Percentiles rank a stretch among this genome's conserved stretches.
Conservation (phyloP, 2,329 filamentous ascomycete species). For the Botrytis elliptica region DNA sequence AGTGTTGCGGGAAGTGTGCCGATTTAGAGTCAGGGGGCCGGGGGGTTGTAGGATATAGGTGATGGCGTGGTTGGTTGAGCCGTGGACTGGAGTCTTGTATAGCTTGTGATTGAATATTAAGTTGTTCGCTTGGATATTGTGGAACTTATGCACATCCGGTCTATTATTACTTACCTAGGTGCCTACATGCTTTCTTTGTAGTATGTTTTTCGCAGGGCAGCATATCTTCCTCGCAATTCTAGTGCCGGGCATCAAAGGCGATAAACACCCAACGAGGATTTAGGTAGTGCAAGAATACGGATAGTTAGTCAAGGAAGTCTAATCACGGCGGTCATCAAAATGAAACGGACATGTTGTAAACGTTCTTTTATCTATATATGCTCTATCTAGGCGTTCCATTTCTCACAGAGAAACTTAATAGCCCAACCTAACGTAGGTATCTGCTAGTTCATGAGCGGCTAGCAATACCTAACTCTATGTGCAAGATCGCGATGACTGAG, state of each 20-base stretch:
- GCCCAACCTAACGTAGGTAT: background rate
- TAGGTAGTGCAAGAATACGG: background rate
- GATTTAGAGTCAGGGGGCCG: constrained; percentile 38
- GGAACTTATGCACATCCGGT: background rate
- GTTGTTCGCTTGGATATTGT: background rate
- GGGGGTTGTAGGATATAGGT: background rate
- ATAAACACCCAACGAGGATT: background rate
- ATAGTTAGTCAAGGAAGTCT: background rate
- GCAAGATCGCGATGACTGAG: background rate
- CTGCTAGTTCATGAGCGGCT: background rate
- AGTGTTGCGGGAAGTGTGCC: constrained; percentile 47
- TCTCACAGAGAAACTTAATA: background rate
- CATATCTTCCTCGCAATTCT: background rate
- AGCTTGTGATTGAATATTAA: background rate
- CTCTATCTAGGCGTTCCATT: background rate
- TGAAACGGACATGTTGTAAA: background rate
- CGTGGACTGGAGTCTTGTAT: background rate
- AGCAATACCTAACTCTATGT: background rate
- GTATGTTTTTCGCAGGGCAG: background rate
- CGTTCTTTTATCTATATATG: background rate
- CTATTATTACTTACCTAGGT: background rate
- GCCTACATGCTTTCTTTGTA: background rate
- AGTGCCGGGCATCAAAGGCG: background rate
- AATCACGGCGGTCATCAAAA: background rate
- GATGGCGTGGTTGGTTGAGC: background rate